phyloP scores from a whole-genome alignment of 495 filamentous ascomycete species.

The Penicillium cosmopolitanum region DNA sequence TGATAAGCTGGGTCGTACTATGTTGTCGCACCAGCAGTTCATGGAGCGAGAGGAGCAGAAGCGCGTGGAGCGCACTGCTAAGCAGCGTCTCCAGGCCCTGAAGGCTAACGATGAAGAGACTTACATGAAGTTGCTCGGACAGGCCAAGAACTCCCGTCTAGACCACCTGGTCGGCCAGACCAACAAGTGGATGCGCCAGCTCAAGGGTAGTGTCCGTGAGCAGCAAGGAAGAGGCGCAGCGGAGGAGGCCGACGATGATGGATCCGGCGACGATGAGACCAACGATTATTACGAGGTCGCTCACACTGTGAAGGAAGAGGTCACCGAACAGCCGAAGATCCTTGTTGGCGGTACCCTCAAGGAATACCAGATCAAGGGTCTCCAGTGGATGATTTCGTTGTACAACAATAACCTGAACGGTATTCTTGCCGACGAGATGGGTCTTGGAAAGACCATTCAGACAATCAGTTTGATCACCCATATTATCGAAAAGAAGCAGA shows the following conservation, averaged over 20 bases:
- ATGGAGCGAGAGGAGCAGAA: constrained; percentile 99
- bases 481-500: constrained; percentile 92
- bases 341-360: constrained; percentile 91
- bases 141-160: constrained; percentile 99
- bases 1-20: constrained; percentile 84
- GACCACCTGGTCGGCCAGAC: constrained; percentile 95
- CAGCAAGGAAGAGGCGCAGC: constrained; percentile 82
- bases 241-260: constrained; percentile 59
- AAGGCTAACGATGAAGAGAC: constrained; percentile 99
- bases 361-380: constrained; percentile 96
- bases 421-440: constrained; percentile 99
- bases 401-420: constrained; percentile 99
- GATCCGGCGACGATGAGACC: constrained; percentile 62
- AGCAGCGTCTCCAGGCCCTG: constrained; percentile 97
- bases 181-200: constrained; percentile 93
- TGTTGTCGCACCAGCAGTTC: constrained; percentile 85
- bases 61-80: constrained; percentile 92
- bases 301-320: constrained; percentile 90
- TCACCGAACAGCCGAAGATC: constrained; percentile 78
- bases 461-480: constrained; percentile 97
- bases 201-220: constrained; percentile 86
- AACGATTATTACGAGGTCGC: constrained; percentile 98
- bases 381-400: constrained; percentile 99
- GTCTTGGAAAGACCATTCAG: constrained; percentile 98
- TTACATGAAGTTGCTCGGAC: constrained; percentile 92